Base-by-base conservation (phyloP, 2,329 filamentous ascomycete species). In the Drechslera avenae region DNA sequence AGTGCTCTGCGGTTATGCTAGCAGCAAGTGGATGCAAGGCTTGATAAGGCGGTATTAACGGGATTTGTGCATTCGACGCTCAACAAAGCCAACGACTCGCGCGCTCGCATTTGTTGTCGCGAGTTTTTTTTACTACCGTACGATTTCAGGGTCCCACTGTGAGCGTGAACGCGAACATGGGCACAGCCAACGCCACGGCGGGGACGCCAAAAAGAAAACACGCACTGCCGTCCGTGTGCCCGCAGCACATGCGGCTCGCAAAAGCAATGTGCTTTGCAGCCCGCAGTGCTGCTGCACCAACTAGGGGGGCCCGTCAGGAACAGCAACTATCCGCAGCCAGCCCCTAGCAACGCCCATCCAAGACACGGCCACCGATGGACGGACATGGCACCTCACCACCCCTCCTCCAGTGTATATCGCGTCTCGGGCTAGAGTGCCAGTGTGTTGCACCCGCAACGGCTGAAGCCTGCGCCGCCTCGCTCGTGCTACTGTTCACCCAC, bases 1-100 rank as follows among this genome's bases (percentile, higher is more conserved):
- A 60, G 64, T 68, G 57, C 52, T 40, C 54, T 52, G 64, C 64
- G 64, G 64, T 64, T 68, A 69, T 64, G 54, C 57, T 66, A 61
- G 64, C 54, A 54, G 49, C n/a, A 21, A 33, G 46, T 47, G 53
- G 45, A 23, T 41, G 39, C 32, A 55, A 31, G 52, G 59, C 43
- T 56, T 32, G 56, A 60, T 48, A 63, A 46, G 49, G 51, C 43
- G 39, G 39, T 30, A 56, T 63, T 63, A 61, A 58, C 65, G 60
- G 59, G 51, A 48, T 67, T 62, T 55, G 59, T 62, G 60, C 58
- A 53, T 45, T 39, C 43, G 42, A 50, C 47, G 52, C 63, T 66
- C 63, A 69, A 68, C 67, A 65, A 54, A 52, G 53, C 59, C 36
- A 54, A 62, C 48, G 60, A 59, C 52, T 56, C 57, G 51, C 56